phyloP scores from a whole-genome alignment of 2,329 filamentous ascomycete species.

The Fusarium pseudoanthophilum region DNA sequence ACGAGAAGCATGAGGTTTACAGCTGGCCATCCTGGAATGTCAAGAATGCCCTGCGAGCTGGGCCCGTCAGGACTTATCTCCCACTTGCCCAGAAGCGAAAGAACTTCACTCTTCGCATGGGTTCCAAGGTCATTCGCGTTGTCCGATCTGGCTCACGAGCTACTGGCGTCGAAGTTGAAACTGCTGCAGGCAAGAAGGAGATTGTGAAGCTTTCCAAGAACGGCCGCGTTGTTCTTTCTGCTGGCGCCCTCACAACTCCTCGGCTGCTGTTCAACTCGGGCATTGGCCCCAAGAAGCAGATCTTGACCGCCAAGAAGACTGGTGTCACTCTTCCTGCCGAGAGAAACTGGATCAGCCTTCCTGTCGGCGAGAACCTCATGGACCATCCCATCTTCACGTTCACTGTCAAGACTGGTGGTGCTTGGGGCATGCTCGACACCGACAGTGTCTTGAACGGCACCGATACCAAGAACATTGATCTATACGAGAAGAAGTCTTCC shows the following conservation, averaged over 20 bases:
- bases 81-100: constrained; percentile 65
- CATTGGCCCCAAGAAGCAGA: constrained; percentile 71
- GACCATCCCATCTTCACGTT: constrained; percentile 60
- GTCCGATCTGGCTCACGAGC: constrained; percentile 69
- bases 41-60: constrained; percentile 70
- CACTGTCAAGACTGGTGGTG: constrained; percentile 36
- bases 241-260: constrained; percentile 73
- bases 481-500: constrained; percentile 63
- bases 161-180: constrained; percentile 72
- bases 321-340: constrained; percentile 61
- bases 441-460: constrained; percentile 59
- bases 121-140: constrained; percentile 72
- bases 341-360: constrained; percentile 65
- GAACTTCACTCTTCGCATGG: constrained; percentile 74
- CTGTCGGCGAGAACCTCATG: constrained; percentile 66
- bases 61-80: constrained; percentile 77
- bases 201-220: constrained; percentile 68
- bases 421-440: constrained; percentile 47
- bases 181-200: constrained; percentile 57
- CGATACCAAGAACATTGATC: constrained; percentile 68
- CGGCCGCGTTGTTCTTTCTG: constrained; percentile 74
- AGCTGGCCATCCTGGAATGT: constrained; percentile 76
- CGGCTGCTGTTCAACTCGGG: constrained; percentile 70
- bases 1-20: constrained; percentile 73
- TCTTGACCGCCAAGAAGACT: constrained; percentile 62